A percentile compares a stretch with the other conserved stretches of the same genome.
Evolutionary conservation across 108 stramenopile species (phyloP).

Genomic region (Fragilaria radians): DNA sequence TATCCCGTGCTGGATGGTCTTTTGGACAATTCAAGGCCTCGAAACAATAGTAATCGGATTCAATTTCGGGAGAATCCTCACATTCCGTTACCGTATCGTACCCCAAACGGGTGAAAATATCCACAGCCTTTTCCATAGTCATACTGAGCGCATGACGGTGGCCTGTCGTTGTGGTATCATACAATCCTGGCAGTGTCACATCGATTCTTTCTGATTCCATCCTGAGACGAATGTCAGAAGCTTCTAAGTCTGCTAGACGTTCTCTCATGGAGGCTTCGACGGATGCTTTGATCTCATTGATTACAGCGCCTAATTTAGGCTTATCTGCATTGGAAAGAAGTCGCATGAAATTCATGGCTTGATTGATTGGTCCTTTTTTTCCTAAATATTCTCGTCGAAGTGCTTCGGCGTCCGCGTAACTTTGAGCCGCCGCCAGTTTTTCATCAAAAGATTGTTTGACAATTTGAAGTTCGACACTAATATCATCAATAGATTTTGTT

Average conservation of each 20-base stretch:
- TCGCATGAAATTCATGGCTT: constrained; percentile 35
- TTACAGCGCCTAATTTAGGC: constrained; percentile 29
- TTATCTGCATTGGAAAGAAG: constrained; percentile 32
- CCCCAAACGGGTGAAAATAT: constrained; percentile 33
- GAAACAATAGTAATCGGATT: constrained; percentile 55
- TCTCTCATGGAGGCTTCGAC: constrained; percentile 22
- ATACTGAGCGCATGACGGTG: constrained; percentile 39
- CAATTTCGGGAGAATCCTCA: constrained; percentile 33
- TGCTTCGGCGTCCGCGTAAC: constrained; percentile 27
- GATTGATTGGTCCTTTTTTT: constrained; percentile 40
- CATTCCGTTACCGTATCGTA: constrained; percentile 43
- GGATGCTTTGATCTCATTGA: constrained; percentile 33
- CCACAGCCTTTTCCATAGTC: constrained; percentile 42
- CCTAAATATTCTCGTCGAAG: constrained; percentile 35
- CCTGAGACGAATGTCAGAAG: constrained; percentile 15
- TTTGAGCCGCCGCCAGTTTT: constrained; percentile 14
- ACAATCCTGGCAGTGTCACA: constrained; percentile 38
- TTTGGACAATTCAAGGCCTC: constrained; percentile 75
- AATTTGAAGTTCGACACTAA: constrained; percentile 14
- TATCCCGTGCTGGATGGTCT: constrained; percentile 86
- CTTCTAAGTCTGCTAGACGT: constrained; percentile 17
- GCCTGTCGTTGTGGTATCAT: constrained; percentile 11
- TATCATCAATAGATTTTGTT: constrained; percentile 20
- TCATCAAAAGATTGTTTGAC: constrained; percentile 16
- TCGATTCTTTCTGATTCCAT: constrained; percentile 35